These are phyloP conservation scores for Mycena metata DNA, from an alignment of 768 basidiomycete genomes.

Conservation along the genomic window DNA sequence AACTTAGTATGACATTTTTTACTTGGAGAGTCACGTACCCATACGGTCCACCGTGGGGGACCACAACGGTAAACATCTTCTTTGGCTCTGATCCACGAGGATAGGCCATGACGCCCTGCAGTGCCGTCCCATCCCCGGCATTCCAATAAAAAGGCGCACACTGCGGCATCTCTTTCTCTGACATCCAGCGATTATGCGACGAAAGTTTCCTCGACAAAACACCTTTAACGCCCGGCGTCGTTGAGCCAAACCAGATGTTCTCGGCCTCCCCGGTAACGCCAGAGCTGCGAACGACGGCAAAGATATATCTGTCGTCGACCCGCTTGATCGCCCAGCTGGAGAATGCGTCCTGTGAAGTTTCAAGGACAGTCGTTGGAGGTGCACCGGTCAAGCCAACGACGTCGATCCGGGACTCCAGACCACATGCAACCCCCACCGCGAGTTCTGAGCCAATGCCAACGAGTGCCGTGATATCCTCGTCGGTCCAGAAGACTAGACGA, in stretches of 20 bases:
- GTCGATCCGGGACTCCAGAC: constrained; percentile 32
- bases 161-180: constrained; percentile 26
- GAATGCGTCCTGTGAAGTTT: constrained; percentile 32
- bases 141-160: constrained; percentile 34
- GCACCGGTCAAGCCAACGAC: not conserved
- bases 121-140: constrained; percentile 23
- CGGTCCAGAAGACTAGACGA: constrained; percentile 26
- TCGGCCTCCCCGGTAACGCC: constrained; percentile 33
- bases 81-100: constrained; percentile 20
- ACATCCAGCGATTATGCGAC: constrained; percentile 33
- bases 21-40: not conserved
- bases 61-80: constrained; percentile 28
- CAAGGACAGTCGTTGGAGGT: constrained; percentile 19
- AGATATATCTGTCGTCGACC: constrained; percentile 25
- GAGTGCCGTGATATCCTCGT: constrained; percentile 19
- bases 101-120: constrained; percentile 29
- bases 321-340: constrained; percentile 29
- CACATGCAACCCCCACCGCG: constrained; percentile 32
- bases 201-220: constrained; percentile 31
- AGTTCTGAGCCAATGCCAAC: constrained; percentile 9
- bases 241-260: constrained; percentile 31
- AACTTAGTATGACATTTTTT: not conserved
- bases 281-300: constrained; percentile 31
- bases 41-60: constrained; percentile 35
- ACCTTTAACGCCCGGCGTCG: constrained; percentile 9